A percentile compares a stretch with the other conserved stretches of the same genome.
Conservation (phyloP, 352 stramenopile genomes). For the Peronospora belbahrii region DNA sequence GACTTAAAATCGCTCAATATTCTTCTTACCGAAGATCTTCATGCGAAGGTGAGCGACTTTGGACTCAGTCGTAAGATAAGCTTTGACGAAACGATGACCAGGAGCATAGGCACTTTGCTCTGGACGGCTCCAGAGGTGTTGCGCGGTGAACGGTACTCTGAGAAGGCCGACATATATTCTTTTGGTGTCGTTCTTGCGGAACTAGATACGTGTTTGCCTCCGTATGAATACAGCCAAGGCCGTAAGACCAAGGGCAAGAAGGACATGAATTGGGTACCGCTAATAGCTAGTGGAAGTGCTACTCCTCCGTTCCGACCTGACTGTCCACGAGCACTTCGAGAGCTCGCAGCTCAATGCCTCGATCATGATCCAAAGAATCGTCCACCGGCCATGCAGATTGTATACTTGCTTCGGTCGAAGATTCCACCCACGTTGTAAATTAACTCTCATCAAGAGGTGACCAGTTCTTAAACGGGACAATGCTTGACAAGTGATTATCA, state of each 20-base stretch:
- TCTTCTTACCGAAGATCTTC: constrained; percentile 32
- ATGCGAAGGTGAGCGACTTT: constrained; percentile 47
- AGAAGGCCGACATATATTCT: constrained; percentile 63
- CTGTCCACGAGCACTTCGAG: constrained; percentile 27
- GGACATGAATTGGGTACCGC: constrained; percentile 29
- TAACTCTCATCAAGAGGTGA: neutral
- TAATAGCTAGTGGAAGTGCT: constrained; percentile 27
- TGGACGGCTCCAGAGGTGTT: constrained; percentile 50
- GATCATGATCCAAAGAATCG: constrained; percentile 34
- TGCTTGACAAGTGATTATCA: constrained; percentile 12
- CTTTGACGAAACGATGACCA: constrained; percentile 37
- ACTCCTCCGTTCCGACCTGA: constrained; percentile 31
- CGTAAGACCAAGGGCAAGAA: constrained; percentile 35
- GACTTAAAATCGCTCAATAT: constrained; percentile 46
- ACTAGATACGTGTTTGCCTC: constrained; percentile 50
- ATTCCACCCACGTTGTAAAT: constrained; percentile 29
- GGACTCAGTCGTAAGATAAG: constrained; percentile 31
- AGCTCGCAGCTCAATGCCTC: constrained; percentile 33
- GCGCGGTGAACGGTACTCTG: constrained; percentile 43
- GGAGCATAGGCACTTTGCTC: constrained; percentile 32
- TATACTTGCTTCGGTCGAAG: constrained; percentile 41
- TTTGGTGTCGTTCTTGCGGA: constrained; percentile 61
- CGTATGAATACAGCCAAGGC: constrained; percentile 34
- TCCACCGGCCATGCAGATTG: constrained; percentile 34
- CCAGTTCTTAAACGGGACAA: constrained; percentile 6